phyloP scores from a whole-genome alignment of 805 yeast genomes.

The Saccharomycopsis selenospora region DNA sequence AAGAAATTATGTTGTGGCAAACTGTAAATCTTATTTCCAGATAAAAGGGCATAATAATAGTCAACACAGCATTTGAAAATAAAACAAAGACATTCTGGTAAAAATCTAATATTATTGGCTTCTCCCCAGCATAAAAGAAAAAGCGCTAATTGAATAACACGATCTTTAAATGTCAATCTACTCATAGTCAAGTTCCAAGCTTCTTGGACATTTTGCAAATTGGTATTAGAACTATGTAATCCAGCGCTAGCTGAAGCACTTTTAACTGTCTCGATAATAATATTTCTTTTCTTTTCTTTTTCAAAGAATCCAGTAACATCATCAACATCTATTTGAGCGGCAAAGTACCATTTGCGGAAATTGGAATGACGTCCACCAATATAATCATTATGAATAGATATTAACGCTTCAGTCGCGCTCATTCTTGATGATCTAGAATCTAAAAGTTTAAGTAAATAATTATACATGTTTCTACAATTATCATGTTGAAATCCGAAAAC shows the following conservation, averaged over 20 bases:
- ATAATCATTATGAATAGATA: conserved; percentile 63
- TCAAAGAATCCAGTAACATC: conserved; percentile 38
- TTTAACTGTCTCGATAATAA: conserved; percentile 18
- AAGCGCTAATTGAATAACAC: conserved; percentile 56
- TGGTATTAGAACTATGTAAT: conserved; percentile 7
- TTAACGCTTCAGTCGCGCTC: conserved; percentile 48
- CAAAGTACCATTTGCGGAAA: conserved; percentile 71
- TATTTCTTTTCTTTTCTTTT: conserved; percentile 25
- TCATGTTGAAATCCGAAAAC: conserved; percentile 67
- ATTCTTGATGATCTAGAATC: conserved; percentile 66
- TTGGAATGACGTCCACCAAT: conserved; percentile 67
- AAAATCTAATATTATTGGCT: conserved; percentile 74
- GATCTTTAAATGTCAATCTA: conserved; percentile 42
- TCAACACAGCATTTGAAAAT: conserved; percentile 77
- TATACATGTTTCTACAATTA: conserved; percentile 59
- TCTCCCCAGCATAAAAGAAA: conserved; percentile 85
- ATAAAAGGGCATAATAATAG: conserved; percentile 44
- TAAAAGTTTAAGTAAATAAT: conserved; percentile 50
- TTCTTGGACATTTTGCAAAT: conserved; percentile 38
- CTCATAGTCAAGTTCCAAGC: conserved; percentile 49
- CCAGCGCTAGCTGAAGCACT: conserved; percentile 2
- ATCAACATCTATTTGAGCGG: conserved; percentile 58
- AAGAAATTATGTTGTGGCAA: conserved; percentile 38
- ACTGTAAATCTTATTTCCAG: conserved; percentile 27
- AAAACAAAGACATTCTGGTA: conserved; percentile 86